Conservation (phyloP, 805 yeast species). For the Monosporozyma aerobia region DNA sequence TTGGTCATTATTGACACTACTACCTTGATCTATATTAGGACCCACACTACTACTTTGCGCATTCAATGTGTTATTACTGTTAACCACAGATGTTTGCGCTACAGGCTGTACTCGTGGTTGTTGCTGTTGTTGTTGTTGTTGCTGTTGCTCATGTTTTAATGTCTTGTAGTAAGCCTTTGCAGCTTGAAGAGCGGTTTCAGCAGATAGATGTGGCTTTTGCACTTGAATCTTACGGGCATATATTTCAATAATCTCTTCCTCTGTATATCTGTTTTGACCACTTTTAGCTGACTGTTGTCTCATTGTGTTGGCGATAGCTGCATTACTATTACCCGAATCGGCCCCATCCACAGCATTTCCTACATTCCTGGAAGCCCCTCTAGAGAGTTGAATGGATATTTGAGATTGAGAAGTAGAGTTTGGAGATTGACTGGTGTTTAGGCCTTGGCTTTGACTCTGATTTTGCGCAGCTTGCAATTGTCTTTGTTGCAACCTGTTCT, state of each 20-base stretch:
- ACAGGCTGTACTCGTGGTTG: constrained; percentile 28
- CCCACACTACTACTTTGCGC: background rate
- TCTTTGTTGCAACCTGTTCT: constrained; percentile 24
- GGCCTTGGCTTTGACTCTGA: constrained; percentile 1
- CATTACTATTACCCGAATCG: background rate
- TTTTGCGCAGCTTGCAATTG: constrained; percentile 13
- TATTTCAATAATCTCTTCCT: constrained; percentile 24
- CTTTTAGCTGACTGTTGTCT: background rate
- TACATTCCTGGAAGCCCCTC: constrained; percentile 5
- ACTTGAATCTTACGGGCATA: constrained; percentile 25
- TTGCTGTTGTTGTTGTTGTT: constrained; percentile 14
- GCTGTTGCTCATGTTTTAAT: constrained; percentile 19
- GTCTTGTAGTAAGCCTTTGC: constrained; percentile 26
- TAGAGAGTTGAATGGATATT: background rate
- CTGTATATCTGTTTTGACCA: constrained; percentile 16
- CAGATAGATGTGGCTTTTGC: constrained; percentile 26
- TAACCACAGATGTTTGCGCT: constrained; percentile 3
- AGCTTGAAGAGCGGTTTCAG: constrained; percentile 28
- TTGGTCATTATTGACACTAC: background rate
- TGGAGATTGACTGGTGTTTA: background rate
- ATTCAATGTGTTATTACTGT: background rate
- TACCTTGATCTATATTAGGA: constrained; percentile 3
- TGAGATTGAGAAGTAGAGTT: background rate
- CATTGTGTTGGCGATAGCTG: background rate
- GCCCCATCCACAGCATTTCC: background rate